Conservation (phyloP, 345 rosid genomes). For the Brassica nigra region DNA sequence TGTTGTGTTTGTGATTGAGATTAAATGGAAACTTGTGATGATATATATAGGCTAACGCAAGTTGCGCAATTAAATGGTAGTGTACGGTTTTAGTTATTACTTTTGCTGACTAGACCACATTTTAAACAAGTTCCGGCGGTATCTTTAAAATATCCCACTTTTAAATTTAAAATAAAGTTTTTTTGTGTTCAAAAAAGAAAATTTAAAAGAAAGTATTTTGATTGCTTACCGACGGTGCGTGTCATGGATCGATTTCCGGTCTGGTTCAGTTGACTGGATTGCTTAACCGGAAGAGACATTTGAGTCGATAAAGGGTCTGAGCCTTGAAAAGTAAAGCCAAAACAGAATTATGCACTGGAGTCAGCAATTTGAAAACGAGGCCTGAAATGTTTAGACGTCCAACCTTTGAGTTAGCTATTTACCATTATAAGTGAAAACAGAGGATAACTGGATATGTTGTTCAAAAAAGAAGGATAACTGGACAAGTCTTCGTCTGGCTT, state of each 20-base stretch:
- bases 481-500: neutral
- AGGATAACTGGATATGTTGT: neutral
- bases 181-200: no score
- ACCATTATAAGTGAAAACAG: neutral
- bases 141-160: neutral
- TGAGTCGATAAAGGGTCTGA: neutral
- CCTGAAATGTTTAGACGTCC: neutral
- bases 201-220: neutral
- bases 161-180: no score
- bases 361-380: neutral
- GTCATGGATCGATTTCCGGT: neutral
- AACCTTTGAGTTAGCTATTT: neutral
- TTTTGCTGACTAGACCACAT: neutral
- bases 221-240: neutral
- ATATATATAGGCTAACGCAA: neutral
- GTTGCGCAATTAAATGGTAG: neutral
- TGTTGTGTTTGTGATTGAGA: neutral
- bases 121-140: neutral
- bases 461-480: neutral
- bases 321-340: neutral
- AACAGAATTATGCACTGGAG: neutral
- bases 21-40: neutral
- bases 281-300: neutral
- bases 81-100: neutral
- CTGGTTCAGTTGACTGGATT: neutral